These are phyloP conservation scores for Trichoderma koningii DNA, from an alignment of 2,329 filamentous ascomycete species.

Conservation along the genomic window DNA sequence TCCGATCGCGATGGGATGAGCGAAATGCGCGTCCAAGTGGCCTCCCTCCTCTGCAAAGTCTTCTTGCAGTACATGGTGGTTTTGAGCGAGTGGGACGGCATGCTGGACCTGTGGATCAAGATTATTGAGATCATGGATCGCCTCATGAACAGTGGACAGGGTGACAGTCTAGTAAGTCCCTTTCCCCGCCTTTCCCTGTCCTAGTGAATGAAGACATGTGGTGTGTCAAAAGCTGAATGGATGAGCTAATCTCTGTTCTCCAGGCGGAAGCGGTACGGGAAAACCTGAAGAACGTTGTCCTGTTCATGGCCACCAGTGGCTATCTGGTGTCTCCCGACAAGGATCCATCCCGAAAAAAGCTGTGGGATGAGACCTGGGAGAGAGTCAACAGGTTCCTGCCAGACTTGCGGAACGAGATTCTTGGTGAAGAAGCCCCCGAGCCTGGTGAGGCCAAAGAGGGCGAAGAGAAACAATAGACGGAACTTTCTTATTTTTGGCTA, in stretches of 20 bases:
- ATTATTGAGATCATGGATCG: slow-evolving; percentile 95
- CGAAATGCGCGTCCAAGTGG: slow-evolving; percentile 88
- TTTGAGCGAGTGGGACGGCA: slow-evolving; percentile 80
- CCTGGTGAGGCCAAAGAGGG: neutral
- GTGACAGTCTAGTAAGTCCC: slow-evolving; percentile 75
- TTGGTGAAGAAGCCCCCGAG: slow-evolving; percentile 11
- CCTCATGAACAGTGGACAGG: slow-evolving; percentile 92
- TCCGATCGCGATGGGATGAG: slow-evolving; percentile 91
- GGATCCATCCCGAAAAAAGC: slow-evolving; percentile 56
- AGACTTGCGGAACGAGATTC: slow-evolving; percentile 55
- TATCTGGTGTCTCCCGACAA: slow-evolving; percentile 72
- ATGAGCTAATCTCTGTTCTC: slow-evolving; percentile 5
- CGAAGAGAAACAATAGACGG: slow-evolving; percentile 3
- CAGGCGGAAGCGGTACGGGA: slow-evolving; percentile 94
- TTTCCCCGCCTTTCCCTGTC: neutral
- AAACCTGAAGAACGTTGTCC: slow-evolving; percentile 90
- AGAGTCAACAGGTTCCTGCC: slow-evolving; percentile 66
- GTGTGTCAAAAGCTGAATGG: neutral
- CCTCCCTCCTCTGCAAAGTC: slow-evolving; percentile 89
- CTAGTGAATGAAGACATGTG: neutral
- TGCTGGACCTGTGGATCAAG: slow-evolving; percentile 88
- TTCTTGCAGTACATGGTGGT: slow-evolving; percentile 91
- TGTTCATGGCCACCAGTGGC: slow-evolving; percentile 91
- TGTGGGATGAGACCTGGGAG: slow-evolving; percentile 67
- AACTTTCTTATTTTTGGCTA: neutral